Percentiles rank a stretch among this genome's conserved stretches.
phyloP scores from a whole-genome alignment of 805 yeast genomes.

The Yamadazyma olivae region DNA sequence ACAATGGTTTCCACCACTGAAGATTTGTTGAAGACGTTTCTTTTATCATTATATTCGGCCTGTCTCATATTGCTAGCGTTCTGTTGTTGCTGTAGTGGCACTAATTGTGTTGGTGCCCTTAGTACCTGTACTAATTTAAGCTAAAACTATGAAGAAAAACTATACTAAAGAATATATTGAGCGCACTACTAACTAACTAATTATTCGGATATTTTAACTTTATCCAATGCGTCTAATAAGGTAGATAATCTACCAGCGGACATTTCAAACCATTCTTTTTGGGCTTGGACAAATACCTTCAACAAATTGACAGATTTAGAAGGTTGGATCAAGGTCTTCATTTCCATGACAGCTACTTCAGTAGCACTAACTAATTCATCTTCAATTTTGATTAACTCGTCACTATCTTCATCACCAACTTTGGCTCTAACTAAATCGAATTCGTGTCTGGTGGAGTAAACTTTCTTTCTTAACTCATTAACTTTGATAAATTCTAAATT shows the following conservation, averaged over 20 bases:
- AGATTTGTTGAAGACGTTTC: constrained; percentile 26
- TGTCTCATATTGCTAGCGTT: constrained; percentile 3
- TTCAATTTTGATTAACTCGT: constrained; percentile 56
- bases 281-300: constrained; percentile 66
- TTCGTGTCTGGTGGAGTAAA: constrained; percentile 64
- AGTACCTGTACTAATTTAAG: too few species aligned
- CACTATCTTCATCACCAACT: constrained; percentile 43
- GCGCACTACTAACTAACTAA: constrained; percentile 20
- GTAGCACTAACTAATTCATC: constrained; percentile 81
- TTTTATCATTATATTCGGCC: constrained; percentile 21
- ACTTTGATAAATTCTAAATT: constrained; percentile 60
- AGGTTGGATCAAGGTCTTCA: constrained; percentile 71
- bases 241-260: constrained; percentile 32
- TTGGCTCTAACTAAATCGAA: constrained; percentile 69
- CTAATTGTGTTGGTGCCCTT: too few species aligned
- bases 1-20: constrained; percentile 39
- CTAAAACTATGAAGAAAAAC: not conserved
- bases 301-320: constrained; percentile 60
- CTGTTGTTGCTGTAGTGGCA: not conserved
- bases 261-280: constrained; percentile 50
- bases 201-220: too few species aligned
- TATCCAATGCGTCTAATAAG: constrained; percentile 28
- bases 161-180: not conserved
- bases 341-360: constrained; percentile 71
- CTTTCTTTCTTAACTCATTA: constrained; percentile 59